Evolutionary conservation across 768 basidiomycete genomes (phyloP).

Genomic region (Lactifluus volemus): DNA sequence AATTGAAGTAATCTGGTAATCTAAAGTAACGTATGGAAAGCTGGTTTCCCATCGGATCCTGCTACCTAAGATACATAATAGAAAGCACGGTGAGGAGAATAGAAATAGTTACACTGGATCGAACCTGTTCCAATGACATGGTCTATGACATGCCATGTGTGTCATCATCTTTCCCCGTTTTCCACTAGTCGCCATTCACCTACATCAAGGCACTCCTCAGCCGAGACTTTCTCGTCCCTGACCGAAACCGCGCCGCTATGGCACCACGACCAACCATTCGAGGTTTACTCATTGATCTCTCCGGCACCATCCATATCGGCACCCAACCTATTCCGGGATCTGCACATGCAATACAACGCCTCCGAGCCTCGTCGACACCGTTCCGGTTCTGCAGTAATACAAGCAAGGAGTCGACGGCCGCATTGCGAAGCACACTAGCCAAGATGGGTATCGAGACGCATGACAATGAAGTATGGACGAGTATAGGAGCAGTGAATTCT

Average conservation of each 20-base stretch:
- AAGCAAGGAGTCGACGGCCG: constrained; percentile 49
- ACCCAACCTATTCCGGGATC: constrained; percentile 40
- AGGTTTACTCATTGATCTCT: constrained; percentile 56
- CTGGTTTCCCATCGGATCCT: background rate
- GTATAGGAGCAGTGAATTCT: constrained; percentile 48
- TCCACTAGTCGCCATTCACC: background rate
- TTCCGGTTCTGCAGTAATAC: constrained; percentile 61
- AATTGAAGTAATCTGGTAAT: background rate
- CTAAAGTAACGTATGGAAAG: background rate
- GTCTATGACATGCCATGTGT: too few species aligned
- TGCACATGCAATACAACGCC: constrained; percentile 32
- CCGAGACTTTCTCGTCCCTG: background rate
- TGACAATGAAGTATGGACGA: constrained; percentile 48
- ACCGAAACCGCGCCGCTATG: background rate
- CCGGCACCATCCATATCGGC: constrained; percentile 56
- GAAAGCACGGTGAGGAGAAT: background rate
- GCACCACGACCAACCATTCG: constrained; percentile 32
- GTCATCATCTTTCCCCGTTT: background rate
- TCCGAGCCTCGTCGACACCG: constrained; percentile 28
- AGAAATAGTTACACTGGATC: background rate
- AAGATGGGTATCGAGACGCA: constrained; percentile 42
- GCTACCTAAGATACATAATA: background rate
- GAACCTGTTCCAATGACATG: background rate
- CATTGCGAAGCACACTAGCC: constrained; percentile 35
- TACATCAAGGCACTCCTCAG: too few species aligned